Base-by-base conservation (phyloP, 2,329 filamentous ascomycete species). In the Westerdykella sp. region DNA sequence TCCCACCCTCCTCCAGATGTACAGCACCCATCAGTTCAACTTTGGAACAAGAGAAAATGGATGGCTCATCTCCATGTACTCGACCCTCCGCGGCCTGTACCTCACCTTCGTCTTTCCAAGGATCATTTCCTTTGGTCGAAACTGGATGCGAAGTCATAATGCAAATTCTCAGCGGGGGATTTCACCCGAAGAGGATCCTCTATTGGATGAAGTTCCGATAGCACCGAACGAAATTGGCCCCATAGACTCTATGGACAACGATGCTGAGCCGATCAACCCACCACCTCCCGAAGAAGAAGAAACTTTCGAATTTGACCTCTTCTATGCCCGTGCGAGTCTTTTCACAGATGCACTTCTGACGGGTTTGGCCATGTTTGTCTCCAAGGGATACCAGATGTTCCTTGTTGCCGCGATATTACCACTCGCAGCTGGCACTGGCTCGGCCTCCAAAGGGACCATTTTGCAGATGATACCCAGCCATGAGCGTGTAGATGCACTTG, bases 371-470 rank as follows among this genome's bases (percentile, higher is more conserved):
- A 77, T 79, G 0, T 81, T 85, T 48, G 79, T 81, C 0, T 79
- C 75, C 0, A 46, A 77, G 38, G 73, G 75, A 1, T 86, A 81
- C 80, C 83, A 87, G 51, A 79, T 87, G 37, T 87, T 84, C 54
- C 63, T 85, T 0, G 77, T 83, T 1, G 81, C 81, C 0, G 74
- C 78, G 21, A 58, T 86, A 1, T 70, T 87, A 0, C 84, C 84
- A 0, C 78, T 87, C 23, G 82, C 80, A 0, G 83, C 83, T 0
- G 84, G 84, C 0, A 83, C 83, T 0, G 83, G 81, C 0, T 76
- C 82, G 0, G 81, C 83, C 0, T 81, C 82, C 1, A 87, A 87
- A 51, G 84, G 83, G 1, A 80, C 83, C n/a, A 85, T 87, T 46
- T 76, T 84, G 0, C 78, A 84, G 44, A 83, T 87, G 81, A 81